These are phyloP conservation scores for Penicillium sp. DNA, from an alignment of 2,329 filamentous ascomycete genomes.

Conservation along the genomic window DNA sequence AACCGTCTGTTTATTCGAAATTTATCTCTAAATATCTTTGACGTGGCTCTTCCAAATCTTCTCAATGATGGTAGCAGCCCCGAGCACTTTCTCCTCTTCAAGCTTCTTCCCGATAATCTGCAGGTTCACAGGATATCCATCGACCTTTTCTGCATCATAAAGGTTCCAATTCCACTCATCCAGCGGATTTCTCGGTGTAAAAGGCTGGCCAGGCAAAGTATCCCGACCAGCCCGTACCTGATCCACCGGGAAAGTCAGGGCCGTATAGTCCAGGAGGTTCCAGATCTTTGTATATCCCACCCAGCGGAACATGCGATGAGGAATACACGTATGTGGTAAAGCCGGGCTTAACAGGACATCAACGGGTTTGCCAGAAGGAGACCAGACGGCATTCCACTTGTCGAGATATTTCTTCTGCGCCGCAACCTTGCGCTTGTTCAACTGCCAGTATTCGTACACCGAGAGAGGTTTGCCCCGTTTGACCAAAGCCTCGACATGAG, in stretches of 20 bases:
- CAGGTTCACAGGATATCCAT: conserved; percentile 51
- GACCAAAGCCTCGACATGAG: conserved; percentile 58
- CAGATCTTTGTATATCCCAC: conserved; percentile 62
- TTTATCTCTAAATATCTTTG: neutral
- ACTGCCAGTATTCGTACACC: conserved; percentile 66
- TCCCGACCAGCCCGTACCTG: conserved; percentile 45
- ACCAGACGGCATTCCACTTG: conserved; percentile 54
- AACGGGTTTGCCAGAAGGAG: conserved; percentile 47
- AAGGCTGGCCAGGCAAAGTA: conserved; percentile 33
- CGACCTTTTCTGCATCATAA: conserved; percentile 45
- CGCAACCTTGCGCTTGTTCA: conserved; percentile 58
- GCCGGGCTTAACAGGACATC: conserved; percentile 60
- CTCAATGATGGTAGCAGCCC: conserved; percentile 36
- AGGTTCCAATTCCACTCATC: conserved; percentile 54
- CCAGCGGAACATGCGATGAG: conserved; percentile 47
- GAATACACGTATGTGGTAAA: conserved; percentile 58
- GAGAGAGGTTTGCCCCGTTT: conserved; percentile 55
- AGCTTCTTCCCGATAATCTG: conserved; percentile 54
- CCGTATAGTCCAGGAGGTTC: conserved; percentile 63
- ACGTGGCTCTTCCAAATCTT: conserved; percentile 21
- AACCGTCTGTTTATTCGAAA: neutral
- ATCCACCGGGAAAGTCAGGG: conserved; percentile 57
- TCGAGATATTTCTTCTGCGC: conserved; percentile 58
- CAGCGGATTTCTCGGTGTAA: conserved; percentile 49
- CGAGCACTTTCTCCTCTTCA: conserved; percentile 57